These are phyloP conservation scores for Debaryomycetaceae sp. DNA, from an alignment of 1,139 yeast species.

Conservation along the genomic window DNA sequence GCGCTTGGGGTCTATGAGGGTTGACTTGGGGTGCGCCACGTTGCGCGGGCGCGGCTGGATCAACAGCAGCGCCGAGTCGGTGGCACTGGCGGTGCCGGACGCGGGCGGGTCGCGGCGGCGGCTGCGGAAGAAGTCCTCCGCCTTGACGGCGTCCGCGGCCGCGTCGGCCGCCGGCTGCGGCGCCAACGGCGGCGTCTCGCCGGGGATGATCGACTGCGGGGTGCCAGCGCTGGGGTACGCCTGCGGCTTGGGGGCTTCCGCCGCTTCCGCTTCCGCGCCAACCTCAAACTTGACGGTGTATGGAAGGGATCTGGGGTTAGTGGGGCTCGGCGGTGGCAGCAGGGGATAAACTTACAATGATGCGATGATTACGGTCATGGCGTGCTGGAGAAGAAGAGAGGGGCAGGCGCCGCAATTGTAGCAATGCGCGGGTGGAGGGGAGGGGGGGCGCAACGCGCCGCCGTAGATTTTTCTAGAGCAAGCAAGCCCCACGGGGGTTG, in stretches of 20 bases:
- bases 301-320: constrained; percentile 54
- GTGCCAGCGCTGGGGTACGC: background rate
- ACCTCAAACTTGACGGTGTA: constrained; percentile 70
- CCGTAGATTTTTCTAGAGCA: too few species aligned
- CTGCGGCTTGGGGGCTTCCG: background rate
- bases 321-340: constrained; percentile 9
- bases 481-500: too few species aligned
- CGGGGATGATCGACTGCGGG: constrained; percentile 4
- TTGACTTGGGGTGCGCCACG: constrained; percentile 10
- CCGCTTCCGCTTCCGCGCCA: constrained; percentile 12
- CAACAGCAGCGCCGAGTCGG: constrained; percentile 19
- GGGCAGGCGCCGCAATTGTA: background rate
- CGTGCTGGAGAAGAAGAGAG: background rate
- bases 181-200: constrained; percentile 9
- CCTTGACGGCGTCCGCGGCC: too few species aligned
- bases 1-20: constrained; percentile 37
- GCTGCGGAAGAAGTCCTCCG: constrained; percentile 30
- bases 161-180: too few species aligned
- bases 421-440: constrained; percentile 1
- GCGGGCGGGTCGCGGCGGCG: constrained; percentile 12
- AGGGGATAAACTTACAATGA: constrained; percentile 49
- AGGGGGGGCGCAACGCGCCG: background rate
- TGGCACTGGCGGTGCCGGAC: constrained; percentile 10
- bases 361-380: constrained; percentile 58
- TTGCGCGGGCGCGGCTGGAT: constrained; percentile 45